Evolutionary conservation across 257 asterid species (phyloP).

Genomic region (Ilex aquifolium): DNA sequence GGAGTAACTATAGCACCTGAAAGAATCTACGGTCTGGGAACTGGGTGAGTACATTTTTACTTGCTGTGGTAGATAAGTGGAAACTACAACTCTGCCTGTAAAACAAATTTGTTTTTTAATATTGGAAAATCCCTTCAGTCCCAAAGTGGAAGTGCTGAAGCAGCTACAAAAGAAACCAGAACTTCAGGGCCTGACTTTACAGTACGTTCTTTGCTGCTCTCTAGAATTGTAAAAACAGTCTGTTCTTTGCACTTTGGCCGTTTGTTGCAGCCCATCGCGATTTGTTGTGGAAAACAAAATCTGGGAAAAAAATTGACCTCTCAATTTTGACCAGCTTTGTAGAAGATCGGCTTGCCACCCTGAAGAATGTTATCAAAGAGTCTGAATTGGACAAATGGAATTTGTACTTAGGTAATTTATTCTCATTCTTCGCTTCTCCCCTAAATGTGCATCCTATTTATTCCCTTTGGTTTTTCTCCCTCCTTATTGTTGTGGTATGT

Average conservation of each 20-base stretch:
- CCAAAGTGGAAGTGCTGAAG: constrained; percentile 85
- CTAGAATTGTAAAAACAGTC: background rate
- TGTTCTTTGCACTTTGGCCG: too few species aligned
- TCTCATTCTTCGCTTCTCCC: background rate
- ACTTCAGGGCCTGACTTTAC: constrained; percentile 73
- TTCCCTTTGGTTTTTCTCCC: constrained; percentile 1
- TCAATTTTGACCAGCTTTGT: constrained; percentile 59
- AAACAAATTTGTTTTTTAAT: constrained; percentile 1
- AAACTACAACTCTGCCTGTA: background rate
- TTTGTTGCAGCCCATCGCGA: background rate
- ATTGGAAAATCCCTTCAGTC: constrained; percentile 41
- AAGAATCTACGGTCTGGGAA: constrained; percentile 83
- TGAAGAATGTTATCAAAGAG: constrained; percentile 87
- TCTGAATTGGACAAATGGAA: constrained; percentile 75
- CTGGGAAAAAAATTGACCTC: background rate
- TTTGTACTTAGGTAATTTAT: constrained; percentile 66
- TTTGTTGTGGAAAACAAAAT: too few species aligned
- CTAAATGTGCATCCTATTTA: too few species aligned
- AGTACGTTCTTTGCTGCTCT: constrained; percentile 41
- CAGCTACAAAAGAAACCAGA: constrained; percentile 88
- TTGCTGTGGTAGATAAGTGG: background rate
- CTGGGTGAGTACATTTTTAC: constrained; percentile 51
- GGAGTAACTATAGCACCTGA: constrained; percentile 70
- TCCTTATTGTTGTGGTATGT: background rate
- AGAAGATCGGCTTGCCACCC: constrained; percentile 81